Evolutionary conservation across 352 stramenopile species (phyloP), one percentile per base, ranked within the genome.

Genomic region (Stephanocyclus meneghinianus): DNA sequence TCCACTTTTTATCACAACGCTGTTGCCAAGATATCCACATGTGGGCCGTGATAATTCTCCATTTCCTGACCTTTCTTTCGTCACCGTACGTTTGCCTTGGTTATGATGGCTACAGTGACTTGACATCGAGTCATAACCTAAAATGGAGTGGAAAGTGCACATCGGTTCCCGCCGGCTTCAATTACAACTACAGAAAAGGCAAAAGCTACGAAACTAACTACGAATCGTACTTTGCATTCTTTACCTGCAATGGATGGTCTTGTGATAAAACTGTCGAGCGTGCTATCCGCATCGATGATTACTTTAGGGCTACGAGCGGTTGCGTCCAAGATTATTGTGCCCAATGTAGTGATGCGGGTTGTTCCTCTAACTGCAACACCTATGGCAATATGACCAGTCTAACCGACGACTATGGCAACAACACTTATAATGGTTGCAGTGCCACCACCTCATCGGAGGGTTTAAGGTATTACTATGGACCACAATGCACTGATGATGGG

Each of bases 121-220:
- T 59, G 10, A 32, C 50, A 7, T 59, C 50, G 18, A 32, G 16
- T 7, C 18, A 59, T 30, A 5, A 59, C 10, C 50, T 59, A n/a
- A 59, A 59, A 59, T 59, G 15, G 16, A 59, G 30, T 32, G 18
- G 18, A n/a, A 59, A 59, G 10, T 59, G 50, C 18, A 59, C 50
- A 30, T 59, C 50, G 8, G 50, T 59, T 15, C 16, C 15, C 18
- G 50, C 50, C 26, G 50, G 50, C 2, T 11, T 32, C 16, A 59
- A 59, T 26, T 30, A 59, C 15, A 59, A 59, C 50, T 59, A 59
- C 10, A 59, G 50, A 59, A 59, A 59, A 32, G 50, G 50, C 50
- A 26, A 59, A 32, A 11, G 50, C 15, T 59, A 59, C 50, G 50
- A 59, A 59, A 59, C 18, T 32, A 59, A 59, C 30, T 32, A 59